A percentile compares a stretch with the other conserved stretches of the same genome.
Evolutionary conservation across 495 filamentous ascomycete genomes (phyloP).

Genomic region (Penicillium roqueforti): DNA sequence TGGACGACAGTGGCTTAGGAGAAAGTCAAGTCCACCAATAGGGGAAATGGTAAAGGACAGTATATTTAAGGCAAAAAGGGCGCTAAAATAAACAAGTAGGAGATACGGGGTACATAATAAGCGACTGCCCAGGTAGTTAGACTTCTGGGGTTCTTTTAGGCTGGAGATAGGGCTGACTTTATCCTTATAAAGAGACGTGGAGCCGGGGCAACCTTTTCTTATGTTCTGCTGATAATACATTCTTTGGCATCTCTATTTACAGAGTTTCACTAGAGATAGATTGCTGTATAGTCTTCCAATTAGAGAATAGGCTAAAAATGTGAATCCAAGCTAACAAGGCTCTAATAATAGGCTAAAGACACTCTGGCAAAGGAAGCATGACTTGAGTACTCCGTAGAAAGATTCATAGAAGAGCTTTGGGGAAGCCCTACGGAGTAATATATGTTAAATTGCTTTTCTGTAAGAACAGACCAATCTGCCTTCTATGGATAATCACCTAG

Average conservation of each 20-base stretch:
- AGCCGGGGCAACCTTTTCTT: background rate
- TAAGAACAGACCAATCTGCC: no score
- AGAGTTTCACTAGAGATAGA: no score
- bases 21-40: slow-evolving; percentile 38
- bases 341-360: background rate
- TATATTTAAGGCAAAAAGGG: background rate
- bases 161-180: background rate
- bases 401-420: background rate
- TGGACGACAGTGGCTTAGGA: slow-evolving; percentile 8
- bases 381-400: no score
- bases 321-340: background rate
- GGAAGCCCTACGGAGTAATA: no score
- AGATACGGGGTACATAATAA: no score
- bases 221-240: background rate
- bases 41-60: slow-evolving; percentile 1
- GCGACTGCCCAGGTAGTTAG: no score
- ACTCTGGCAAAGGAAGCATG: background rate
- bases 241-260: background rate
- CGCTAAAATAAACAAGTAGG: background rate
- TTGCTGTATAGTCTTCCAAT: background rate
- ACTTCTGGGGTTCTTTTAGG: background rate
- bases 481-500: no score
- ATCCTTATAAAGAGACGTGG: background rate
- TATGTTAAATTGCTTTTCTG: no score
- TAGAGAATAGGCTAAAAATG: background rate